Evolutionary conservation across 2,329 filamentous ascomycete species (phyloP).

Genomic region (Achaetomium macrosporum): DNA sequence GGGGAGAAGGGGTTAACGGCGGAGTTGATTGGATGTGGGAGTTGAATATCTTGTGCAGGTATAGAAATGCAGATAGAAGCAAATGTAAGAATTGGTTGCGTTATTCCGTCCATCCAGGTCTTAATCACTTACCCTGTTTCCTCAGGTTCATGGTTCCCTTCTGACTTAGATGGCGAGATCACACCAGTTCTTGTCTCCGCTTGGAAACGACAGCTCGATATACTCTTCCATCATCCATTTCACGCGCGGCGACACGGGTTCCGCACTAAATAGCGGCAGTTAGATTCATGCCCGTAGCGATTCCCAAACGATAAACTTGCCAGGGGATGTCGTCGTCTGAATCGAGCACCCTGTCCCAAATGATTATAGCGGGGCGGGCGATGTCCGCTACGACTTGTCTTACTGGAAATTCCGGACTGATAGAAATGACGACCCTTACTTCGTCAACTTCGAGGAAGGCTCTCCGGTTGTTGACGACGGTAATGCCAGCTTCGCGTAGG

Average conservation of each 20-base stretch:
- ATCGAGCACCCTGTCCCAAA: neutral
- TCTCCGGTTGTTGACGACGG: neutral
- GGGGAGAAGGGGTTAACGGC: too few relatives aligned
- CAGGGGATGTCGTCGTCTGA: too few relatives aligned
- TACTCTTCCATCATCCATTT: constrained; percentile 2
- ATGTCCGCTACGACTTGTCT: constrained; percentile 1
- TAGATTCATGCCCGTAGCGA: too few relatives aligned
- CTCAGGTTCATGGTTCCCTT: too few relatives aligned
- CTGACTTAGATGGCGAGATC: neutral
- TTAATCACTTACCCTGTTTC: too few relatives aligned
- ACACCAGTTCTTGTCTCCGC: neutral
- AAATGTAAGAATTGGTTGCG: too few relatives aligned
- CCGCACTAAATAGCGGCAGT: too few relatives aligned
- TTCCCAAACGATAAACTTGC: too few relatives aligned
- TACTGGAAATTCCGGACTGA: neutral
- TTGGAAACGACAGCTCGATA: constrained; percentile 1
- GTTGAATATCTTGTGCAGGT: too few relatives aligned
- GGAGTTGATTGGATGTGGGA: too few relatives aligned
- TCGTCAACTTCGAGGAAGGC: constrained; percentile 5
- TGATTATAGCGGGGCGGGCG: constrained; percentile 1
- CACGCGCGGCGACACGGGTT: neutral
- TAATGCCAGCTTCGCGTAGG: neutral
- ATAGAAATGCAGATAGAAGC: too few relatives aligned
- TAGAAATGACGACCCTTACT: neutral
- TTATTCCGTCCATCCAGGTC: too few relatives aligned